Percentiles rank a stretch among this genome's conserved stretches.
Conservation (phyloP, 129 eudicot species). For the Scalesia atractyloides region DNA sequence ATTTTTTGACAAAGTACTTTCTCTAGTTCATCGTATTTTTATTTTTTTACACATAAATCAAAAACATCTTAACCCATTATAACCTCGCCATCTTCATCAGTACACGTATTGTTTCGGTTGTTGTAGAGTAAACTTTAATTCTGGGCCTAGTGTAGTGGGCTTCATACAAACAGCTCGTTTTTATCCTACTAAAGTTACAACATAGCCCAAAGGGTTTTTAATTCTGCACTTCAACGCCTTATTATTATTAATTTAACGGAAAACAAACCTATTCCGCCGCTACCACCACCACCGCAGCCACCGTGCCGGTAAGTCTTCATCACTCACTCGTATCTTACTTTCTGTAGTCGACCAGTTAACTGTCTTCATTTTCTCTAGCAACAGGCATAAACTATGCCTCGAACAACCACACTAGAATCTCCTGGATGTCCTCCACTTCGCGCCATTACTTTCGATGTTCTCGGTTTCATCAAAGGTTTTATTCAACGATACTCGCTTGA, state of each 20-base stretch:
- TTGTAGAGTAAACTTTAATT: too few species aligned
- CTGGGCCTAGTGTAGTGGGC: background rate
- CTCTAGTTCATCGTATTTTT: too few species aligned
- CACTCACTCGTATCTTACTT: too few species aligned
- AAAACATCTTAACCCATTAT: too few species aligned
- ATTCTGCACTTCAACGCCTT: background rate
- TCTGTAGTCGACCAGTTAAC: background rate
- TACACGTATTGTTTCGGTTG: too few species aligned
- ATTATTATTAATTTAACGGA: background rate
- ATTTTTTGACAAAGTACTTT: too few species aligned
- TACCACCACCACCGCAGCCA: constrained; percentile 21
- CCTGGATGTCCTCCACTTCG: constrained; percentile 92
- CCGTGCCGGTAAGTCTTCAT: background rate
- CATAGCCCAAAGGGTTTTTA: constrained; percentile 13
- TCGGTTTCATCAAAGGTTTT: constrained; percentile 89
- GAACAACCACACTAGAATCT: constrained; percentile 70
- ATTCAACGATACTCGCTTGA: constrained; percentile 17
- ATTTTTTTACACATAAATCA: too few species aligned
- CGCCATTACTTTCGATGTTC: constrained; percentile 77
- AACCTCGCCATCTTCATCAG: too few species aligned
- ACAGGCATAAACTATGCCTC: constrained; percentile 55
- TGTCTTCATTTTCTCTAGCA: background rate
- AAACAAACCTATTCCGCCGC: constrained; percentile 32
- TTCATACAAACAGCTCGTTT: background rate
- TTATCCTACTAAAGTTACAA: background rate